A percentile compares a stretch with the other conserved stretches of the same genome.
Evolutionary conservation across 2,329 filamentous ascomycete species (phyloP).

Genomic region (Byssoonygena ceratinophila): DNA sequence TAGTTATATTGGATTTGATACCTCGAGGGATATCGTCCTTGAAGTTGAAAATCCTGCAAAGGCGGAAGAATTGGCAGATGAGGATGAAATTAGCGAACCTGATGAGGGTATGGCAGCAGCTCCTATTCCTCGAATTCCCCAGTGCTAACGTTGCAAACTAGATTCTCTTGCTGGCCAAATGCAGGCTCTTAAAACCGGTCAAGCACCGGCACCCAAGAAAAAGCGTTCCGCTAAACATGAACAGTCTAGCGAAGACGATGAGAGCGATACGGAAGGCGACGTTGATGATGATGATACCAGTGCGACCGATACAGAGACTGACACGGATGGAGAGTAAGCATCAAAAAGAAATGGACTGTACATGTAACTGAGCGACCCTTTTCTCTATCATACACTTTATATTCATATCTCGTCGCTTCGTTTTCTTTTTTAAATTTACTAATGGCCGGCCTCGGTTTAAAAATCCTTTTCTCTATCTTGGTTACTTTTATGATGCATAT

Average conservation of each 20-base stretch:
- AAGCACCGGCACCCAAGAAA: conserved; percentile 45
- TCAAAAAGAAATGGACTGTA: conserved; percentile 13
- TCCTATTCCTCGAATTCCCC: too few species aligned
- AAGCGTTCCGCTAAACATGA: conserved; percentile 46
- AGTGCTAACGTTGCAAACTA: conserved; percentile 31
- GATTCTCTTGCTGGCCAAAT: conserved; percentile 87
- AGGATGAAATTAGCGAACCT: conserved; percentile 95
- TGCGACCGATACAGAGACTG: conserved; percentile 60
- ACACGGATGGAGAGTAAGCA: conserved; percentile 58
- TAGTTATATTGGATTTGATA: conserved; percentile 89
- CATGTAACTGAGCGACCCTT: conserved; percentile 16
- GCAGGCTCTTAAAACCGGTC: conserved; percentile 67
- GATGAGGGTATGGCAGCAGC: conserved; percentile 80
- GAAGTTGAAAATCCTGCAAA: conserved; percentile 82
- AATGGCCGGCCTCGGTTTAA: neutral
- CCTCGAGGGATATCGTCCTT: conserved; percentile 79
- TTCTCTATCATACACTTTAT: conserved; percentile 6
- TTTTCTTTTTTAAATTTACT: neutral
- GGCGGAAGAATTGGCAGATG: conserved; percentile 65
- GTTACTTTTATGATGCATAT: neutral
- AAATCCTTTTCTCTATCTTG: conserved; percentile 1
- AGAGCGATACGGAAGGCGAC: conserved; percentile 55
- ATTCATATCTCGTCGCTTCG: neutral
- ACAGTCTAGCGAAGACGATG: conserved; percentile 54
- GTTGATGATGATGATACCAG: conserved; percentile 45